Base-by-base conservation (phyloP, 495 filamentous ascomycete species). In the Talaromyces liani region DNA sequence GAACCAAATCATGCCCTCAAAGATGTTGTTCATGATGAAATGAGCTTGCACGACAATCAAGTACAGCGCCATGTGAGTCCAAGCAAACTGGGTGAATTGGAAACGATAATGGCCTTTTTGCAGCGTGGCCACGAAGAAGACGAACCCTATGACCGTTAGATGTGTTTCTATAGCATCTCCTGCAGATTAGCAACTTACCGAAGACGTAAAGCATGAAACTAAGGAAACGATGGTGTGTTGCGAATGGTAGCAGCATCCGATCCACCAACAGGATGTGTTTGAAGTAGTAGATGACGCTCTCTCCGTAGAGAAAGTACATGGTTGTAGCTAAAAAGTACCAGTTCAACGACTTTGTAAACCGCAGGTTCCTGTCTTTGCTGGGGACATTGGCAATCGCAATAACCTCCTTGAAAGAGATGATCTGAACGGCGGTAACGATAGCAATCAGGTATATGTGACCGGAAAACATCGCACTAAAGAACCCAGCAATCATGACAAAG, bases 1-100 rank as follows among this genome's bases (percentile, higher is more conserved):
- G 82, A 99, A 98, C 95, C 95, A 99, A 73, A 99, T 94, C 91
- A 99, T 92, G 75, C 95, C 95, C 78, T 99, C 95, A 73, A 99
- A 93, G 64, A 98, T 88, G 76, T 98, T 99, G 81, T 99, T 98
- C 90, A 99, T 97, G 75, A 99, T 91, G 71, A 99, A 99, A 75
- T 99, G 95, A 24, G 95, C 92, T 73, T 99, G 95, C 12, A 97
- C 91, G 25, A 97, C 92, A 67, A 99, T 97, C 69, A 99, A 78
- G 80, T 96, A 97, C 33, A 99, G 84, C 2, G 95, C 95, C 91
- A 99, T 97, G 74, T 99, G 95, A 2, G 94, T 97, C 95, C 95
- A 98, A 56, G 91, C 95, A 71, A 98, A 99, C 72, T 99, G 93
- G 49, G 92, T 93, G 79, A 99, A 99, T 75, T 99, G 95, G 80